Evolutionary conservation across 768 basidiomycete species (phyloP), one percentile per base, ranked within the genome.

Genomic region (Lentinula raphanica): DNA sequence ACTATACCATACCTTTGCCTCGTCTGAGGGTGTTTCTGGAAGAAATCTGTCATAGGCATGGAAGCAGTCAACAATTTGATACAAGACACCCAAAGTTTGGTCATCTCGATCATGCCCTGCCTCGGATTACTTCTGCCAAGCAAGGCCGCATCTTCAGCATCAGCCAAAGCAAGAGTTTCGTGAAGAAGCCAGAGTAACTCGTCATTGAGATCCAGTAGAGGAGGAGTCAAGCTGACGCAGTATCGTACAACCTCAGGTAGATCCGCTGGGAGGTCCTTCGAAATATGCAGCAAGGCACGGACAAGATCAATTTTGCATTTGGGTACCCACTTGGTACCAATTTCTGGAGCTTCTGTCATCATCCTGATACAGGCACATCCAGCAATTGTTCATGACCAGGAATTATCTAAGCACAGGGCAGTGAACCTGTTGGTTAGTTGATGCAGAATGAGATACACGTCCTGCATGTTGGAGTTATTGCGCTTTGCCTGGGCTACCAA

Each of bases 1-100:
- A 31, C 29, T 21, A 21, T 63, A n/a, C n/a, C 74, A 63, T 68
- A 94, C 94, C 87, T 87, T 67, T 94, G 89, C 9, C 97, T 84
- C 2, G 91, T 92, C 66, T 86, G 84, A 62, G 80, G 82, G 67
- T 95, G 94, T 62, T 87, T 82, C 4, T 86, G 82, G 70, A 95
- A 93, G 75, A 96, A 96, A 66, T 98, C 95, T 1, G 95, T 91
- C 63, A 93, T 80, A 1, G 90, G 89, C 90, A 98, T 94, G 12
- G 96, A 91, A 2, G 97, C 92, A 8, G 93, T 95, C 56, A 99
- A 72, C 29, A 99, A 74, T 69, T 89, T 89, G 70, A 99, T 92
- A 69, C 95, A 97, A 39, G 94, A 90, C 8, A 98, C 92, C 15
- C 97, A 85, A 49, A 98, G 84, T 66, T 92, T 92, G 61, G 87